Percentiles rank a stretch among this genome's conserved stretches.
These are phyloP conservation scores for Leishmania arabica DNA, from an alignment of 208 protist species.

Conservation along the genomic window DNA sequence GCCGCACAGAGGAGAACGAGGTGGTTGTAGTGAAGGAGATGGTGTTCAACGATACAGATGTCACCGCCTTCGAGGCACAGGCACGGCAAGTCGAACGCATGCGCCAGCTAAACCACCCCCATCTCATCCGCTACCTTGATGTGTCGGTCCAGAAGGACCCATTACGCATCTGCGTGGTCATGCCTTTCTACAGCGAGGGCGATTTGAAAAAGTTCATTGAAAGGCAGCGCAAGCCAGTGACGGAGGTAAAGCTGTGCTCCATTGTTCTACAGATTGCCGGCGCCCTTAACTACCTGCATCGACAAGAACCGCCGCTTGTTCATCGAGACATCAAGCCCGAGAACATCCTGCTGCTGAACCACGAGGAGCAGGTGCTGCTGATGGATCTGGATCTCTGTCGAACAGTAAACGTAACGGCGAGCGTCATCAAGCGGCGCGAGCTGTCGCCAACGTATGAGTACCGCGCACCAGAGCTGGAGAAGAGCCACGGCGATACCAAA, in stretches of 20 bases:
- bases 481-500: constrained; percentile 57
- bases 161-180: constrained; percentile 69
- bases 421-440: constrained; percentile 38
- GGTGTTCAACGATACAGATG: constrained; percentile 50
- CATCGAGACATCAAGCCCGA: constrained; percentile 92
- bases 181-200: constrained; percentile 86
- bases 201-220: constrained; percentile 72
- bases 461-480: constrained; percentile 63
- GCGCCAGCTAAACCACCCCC: constrained; percentile 67
- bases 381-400: constrained; percentile 88
- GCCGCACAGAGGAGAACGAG: constrained; percentile 64
- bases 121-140: constrained; percentile 86
- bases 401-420: constrained; percentile 49
- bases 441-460: constrained; percentile 82
- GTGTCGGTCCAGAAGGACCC: constrained; percentile 58
- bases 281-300: constrained; percentile 84
- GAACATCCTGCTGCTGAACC: constrained; percentile 84
- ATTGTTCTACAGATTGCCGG: constrained; percentile 79
- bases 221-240: constrained; percentile 50
- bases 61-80: constrained; percentile 44
- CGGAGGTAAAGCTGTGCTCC: constrained; percentile 71
- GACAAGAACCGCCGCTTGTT: constrained; percentile 71
- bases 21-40: constrained; percentile 86
- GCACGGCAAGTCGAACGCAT: constrained; percentile 70
- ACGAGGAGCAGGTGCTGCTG: constrained; percentile 84